phyloP scores from a whole-genome alignment of 257 asterid species.

The Mitragyna speciosa region DNA sequence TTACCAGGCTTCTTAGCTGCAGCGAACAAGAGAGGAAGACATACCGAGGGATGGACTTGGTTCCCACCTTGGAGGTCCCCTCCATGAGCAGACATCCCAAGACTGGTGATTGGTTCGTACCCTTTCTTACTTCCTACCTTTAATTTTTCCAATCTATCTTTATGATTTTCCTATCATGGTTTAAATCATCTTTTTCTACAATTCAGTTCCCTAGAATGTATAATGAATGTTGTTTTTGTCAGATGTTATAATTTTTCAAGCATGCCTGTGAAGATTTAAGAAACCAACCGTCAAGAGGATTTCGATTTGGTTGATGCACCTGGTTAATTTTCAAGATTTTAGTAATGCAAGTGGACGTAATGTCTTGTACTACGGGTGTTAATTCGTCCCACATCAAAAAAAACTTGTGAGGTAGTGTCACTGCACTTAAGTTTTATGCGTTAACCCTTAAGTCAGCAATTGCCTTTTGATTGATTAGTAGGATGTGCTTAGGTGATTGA shows the following conservation, averaged over 20 bases:
- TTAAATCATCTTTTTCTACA: neutral
- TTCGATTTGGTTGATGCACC: neutral
- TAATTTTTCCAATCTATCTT: neutral
- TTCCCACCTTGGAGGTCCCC: conserved; percentile 91
- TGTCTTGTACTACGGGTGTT: too few relatives aligned
- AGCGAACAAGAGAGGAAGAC: conserved; percentile 63
- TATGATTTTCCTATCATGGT: neutral
- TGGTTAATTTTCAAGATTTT: neutral
- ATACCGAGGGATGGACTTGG: conserved; percentile 88
- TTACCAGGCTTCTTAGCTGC: conserved; percentile 89
- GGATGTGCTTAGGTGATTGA: too few relatives aligned
- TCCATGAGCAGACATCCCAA: conserved; percentile 74
- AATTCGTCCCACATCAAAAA: too few relatives aligned
- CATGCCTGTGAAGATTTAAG: neutral
- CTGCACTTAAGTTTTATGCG: too few relatives aligned
- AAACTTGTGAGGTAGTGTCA: too few relatives aligned
- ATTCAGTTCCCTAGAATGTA: too few relatives aligned
- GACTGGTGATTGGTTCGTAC: conserved; percentile 78
- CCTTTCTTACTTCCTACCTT: neutral
- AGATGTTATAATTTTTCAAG: too few relatives aligned
- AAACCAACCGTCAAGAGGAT: neutral
- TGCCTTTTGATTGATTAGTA: too few relatives aligned
- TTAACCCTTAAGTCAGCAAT: too few relatives aligned
- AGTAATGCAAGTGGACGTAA: neutral
- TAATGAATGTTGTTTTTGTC: neutral